A percentile compares a stretch with the other conserved stretches of the same genome.
phyloP scores from a whole-genome alignment of 345 rosid genomes.

The Gossypium longicalyx region DNA sequence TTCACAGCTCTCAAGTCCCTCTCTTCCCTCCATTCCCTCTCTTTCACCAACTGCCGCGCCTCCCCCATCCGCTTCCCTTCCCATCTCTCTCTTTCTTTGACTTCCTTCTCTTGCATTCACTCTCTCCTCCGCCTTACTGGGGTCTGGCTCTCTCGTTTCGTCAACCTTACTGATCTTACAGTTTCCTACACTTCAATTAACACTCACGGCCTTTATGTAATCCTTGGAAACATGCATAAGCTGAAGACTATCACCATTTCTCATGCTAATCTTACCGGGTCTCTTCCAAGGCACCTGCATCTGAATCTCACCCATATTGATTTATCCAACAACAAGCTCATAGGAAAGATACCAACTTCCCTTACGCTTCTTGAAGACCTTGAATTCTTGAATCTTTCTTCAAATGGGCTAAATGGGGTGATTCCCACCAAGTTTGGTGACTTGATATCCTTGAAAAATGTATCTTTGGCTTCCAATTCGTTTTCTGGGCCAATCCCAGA shows the following conservation, averaged over 20 bases:
- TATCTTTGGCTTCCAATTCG: slow-evolving; percentile 70
- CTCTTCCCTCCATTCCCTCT: slow-evolving; percentile 61
- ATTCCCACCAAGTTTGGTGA: slow-evolving; percentile 64
- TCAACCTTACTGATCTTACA: slow-evolving; percentile 76
- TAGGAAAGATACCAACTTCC: slow-evolving; percentile 66
- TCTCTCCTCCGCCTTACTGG: slow-evolving; percentile 67
- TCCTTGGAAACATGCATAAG: slow-evolving; percentile 63
- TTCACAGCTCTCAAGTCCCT: slow-evolving; percentile 67
- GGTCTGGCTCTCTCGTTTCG: slow-evolving; percentile 58
- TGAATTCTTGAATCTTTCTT: slow-evolving; percentile 54
- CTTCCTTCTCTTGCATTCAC: slow-evolving; percentile 55
- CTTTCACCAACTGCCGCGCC: slow-evolving; percentile 63
- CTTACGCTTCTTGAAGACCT: slow-evolving; percentile 62
- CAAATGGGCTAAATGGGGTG: slow-evolving; percentile 57
- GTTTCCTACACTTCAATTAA: slow-evolving; percentile 51
- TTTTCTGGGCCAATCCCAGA: slow-evolving; percentile 80
- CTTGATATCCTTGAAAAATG: slow-evolving; percentile 56
- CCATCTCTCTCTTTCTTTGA: slow-evolving; percentile 57
- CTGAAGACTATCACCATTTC: slow-evolving; percentile 59
- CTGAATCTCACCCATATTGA: slow-evolving; percentile 67
- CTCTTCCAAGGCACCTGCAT: slow-evolving; percentile 48
- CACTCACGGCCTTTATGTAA: slow-evolving; percentile 64
- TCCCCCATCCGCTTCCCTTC: slow-evolving; percentile 57
- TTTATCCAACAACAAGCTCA: slow-evolving; percentile 67
- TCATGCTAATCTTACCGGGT: slow-evolving; percentile 61